Evolutionary conservation across 768 basidiomycete genomes (phyloP), one percentile per base, ranked within the genome.

Genomic region (Gloeopeniophorella convolvens): DNA sequence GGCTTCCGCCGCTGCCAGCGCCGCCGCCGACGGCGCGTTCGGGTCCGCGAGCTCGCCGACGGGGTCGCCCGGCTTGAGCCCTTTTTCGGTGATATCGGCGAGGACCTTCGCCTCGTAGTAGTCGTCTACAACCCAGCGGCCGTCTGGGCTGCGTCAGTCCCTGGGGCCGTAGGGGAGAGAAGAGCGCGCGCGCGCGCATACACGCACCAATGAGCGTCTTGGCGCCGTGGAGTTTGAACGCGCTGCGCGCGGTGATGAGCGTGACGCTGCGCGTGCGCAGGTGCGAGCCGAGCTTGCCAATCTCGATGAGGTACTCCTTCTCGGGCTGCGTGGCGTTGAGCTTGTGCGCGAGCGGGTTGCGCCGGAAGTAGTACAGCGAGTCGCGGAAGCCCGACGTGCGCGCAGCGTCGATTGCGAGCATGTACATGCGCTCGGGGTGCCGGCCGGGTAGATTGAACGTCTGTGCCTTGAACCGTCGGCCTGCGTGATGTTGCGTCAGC

Each of bases 351-450:
- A 91, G 80, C 0, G 82, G 80, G 56, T 95, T 96, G 5, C 92
- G 79, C 3, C 96, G 85, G 69, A 97, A 94, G 68, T 97, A 97
- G 68, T 97, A 96, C n/a, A 98, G 72, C 8, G 96, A 97, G 66
- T 98, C 96, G 41, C 92, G 80, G 69, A 92, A 97, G 4, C 96
- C 96, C 16, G 91, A 94, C 8, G 90, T 89, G 23, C 95, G 82
- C 0, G 96, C 96, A 3, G 93, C 95, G 62, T 99, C 96, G 51
- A 99, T 98, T 18, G 95, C 93, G 34, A 98, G 86, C 80, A 96
- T 89, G 69, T 96, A 99, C 53, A 80, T 74, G 37, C 85, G 78
- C 23, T 88, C 78, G 8, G 91, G 83, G 60, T 97, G 83, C 18
- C 95, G 80, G 48, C 80, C 81, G 0, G 90, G 86, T 5, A 93